Evolutionary conservation across 2,329 filamentous ascomycete species (phyloP), one percentile per base, ranked within the genome.

Genomic region (Sporothrix luriei): DNA sequence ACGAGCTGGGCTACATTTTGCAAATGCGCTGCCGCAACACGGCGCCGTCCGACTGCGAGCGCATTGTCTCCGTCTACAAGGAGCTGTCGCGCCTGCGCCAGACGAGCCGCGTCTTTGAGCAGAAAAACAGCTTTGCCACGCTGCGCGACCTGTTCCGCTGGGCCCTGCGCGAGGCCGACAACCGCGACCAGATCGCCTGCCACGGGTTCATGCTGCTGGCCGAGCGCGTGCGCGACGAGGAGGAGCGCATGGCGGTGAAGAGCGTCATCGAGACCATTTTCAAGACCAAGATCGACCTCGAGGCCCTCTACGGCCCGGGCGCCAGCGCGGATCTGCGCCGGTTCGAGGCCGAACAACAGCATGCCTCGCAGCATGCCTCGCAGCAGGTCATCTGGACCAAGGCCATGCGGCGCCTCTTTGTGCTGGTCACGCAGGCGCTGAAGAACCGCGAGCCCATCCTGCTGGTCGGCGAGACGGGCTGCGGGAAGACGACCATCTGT

Each of bases 181-280:
- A 90, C 38, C 88, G 94, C 13, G 91, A 98, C 73, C 90, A 97
- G 73, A 88, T 99, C 70, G 95, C 95, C 1, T 84, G 89, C 14
- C 94, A 99, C 78, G 95, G 95, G 0, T 99, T 94, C 78, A 97
- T 99, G 93, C 86, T 99, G 11, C 85, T 99, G 61, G 95, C 91
- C 0, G 95, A 99, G 80, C 88, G 96, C 74, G 95, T 99, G 10
- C 89, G 95, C n/a, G 94, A 97, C 75, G 85, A 89, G 5, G 91
- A 95, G 74, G 95, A 99, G 78, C 88, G 94, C 49, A 78, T 87
- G 7, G 92, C 92, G 3, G 93, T 99, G 48, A 97, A 93, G 77
- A 85, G 87, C 55, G 88, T 97, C 24, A 94, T 99, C 65, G 94
- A 99, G 79, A 90, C 87, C 61, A 90, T 97, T 26, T 94, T 99